A percentile compares a stretch with the other conserved stretches of the same genome.
phyloP scores from a whole-genome alignment of 768 basidiomycete species.

The Tephrocybe rancida region DNA sequence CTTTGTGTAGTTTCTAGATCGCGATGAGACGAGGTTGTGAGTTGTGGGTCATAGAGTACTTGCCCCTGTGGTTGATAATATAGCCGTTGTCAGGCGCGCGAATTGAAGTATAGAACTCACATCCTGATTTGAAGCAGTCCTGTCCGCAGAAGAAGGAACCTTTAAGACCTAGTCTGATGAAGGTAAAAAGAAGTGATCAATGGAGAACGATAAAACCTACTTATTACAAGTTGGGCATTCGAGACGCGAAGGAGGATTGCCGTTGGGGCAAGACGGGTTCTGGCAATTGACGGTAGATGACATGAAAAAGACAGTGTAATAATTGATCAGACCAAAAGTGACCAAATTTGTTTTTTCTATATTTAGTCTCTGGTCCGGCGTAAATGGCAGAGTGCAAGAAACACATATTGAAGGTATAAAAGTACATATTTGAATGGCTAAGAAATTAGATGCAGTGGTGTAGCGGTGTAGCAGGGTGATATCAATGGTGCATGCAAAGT shows the following conservation, averaged over 20 bases:
- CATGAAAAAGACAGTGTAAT: slow-evolving; percentile 19
- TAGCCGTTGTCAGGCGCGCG: slow-evolving; percentile 3
- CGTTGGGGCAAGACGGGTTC: slow-evolving; percentile 71
- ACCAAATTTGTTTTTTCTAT: slow-evolving; percentile 13
- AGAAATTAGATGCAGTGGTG: slow-evolving; percentile 13
- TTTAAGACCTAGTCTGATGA: slow-evolving; percentile 68
- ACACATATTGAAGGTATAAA: slow-evolving; percentile 11
- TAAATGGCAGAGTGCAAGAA: background rate
- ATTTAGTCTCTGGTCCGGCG: slow-evolving; percentile 2
- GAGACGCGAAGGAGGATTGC: slow-evolving; percentile 81
- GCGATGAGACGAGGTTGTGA: slow-evolving; percentile 3
- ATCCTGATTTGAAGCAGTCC: slow-evolving; percentile 94
- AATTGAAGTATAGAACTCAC: slow-evolving; percentile 49
- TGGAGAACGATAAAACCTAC: slow-evolving; percentile 43
- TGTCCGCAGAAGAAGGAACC: slow-evolving; percentile 94
- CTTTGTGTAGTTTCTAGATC: slow-evolving; percentile 78
- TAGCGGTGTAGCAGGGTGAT: slow-evolving; percentile 11
- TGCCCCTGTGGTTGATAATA: slow-evolving; percentile 23
- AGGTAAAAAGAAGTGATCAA: slow-evolving; percentile 16
- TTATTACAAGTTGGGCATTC: slow-evolving; percentile 96
- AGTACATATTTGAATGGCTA: slow-evolving; percentile 6
- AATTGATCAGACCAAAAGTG: slow-evolving; percentile 1
- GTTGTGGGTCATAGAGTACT: slow-evolving; percentile 11
- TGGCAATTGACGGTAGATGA: slow-evolving; percentile 56
- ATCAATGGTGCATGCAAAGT: slow-evolving; percentile 22